Conservation (phyloP, 2,329 filamentous ascomycete species). For the Piedraia hortae region DNA sequence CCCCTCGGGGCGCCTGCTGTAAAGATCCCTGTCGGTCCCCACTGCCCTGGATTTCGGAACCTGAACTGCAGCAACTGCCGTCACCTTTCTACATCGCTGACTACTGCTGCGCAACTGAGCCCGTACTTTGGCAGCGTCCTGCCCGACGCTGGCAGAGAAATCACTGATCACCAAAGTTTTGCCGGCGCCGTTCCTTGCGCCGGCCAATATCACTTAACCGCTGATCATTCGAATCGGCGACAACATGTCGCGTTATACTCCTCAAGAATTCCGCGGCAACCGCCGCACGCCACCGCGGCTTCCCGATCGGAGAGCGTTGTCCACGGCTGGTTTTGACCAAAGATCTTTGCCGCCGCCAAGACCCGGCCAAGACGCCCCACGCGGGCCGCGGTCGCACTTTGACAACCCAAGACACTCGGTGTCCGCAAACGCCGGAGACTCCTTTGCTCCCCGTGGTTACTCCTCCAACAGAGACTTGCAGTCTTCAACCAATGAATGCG, state of each 20-base stretch:
- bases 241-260: conserved; percentile 14
- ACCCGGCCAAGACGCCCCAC: conserved; percentile 33
- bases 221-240: too few species aligned
- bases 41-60: too few species aligned
- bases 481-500: conserved; percentile 28
- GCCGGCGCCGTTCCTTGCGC: too few species aligned
- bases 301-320: conserved; percentile 40
- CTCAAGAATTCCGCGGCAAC: conserved; percentile 19
- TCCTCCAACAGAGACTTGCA: conserved; percentile 24
- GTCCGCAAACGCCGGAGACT: conserved; percentile 28
- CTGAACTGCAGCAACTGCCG: too few species aligned
- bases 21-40: too few species aligned
- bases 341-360: conserved; percentile 7
- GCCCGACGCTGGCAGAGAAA: too few species aligned
- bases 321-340: conserved; percentile 13
- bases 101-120: too few species aligned
- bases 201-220: too few species aligned
- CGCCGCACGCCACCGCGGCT: conserved; percentile 48
- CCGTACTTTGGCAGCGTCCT: too few species aligned
- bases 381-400: conserved; percentile 54
- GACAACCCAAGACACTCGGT: conserved; percentile 26
- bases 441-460: conserved; percentile 13
- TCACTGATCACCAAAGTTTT: too few species aligned
- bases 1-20: too few species aligned
- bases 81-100: too few species aligned